Evolutionary conservation across 768 basidiomycete genomes (phyloP).

Genomic region (Serendipita sp.): DNA sequence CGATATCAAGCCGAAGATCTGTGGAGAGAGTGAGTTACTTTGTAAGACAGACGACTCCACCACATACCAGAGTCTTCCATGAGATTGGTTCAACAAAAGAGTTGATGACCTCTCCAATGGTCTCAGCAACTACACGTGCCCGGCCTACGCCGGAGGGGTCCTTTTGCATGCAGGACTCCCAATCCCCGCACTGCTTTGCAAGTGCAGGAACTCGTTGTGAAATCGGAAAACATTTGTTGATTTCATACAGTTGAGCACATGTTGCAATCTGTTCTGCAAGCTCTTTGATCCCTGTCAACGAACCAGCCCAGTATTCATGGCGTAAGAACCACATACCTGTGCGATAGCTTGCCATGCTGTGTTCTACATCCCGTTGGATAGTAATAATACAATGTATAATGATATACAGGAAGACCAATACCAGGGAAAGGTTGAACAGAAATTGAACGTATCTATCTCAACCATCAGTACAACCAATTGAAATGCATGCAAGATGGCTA

Average conservation of each 20-base stretch:
- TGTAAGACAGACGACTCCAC: not conserved
- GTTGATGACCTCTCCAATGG: constrained; percentile 91
- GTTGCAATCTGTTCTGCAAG: constrained; percentile 84
- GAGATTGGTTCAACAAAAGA: constrained; percentile 94
- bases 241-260: constrained; percentile 65
- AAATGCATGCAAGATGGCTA: constrained; percentile 17
- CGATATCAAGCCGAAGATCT: constrained; percentile 65
- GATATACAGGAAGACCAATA: constrained; percentile 71
- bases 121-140: constrained; percentile 80
- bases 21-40: not conserved
- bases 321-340: constrained; percentile 41
- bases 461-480: not conserved
- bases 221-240: constrained; percentile 56
- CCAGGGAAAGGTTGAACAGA: constrained; percentile 78
- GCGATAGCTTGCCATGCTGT: constrained; percentile 74
- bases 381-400: constrained; percentile 76
- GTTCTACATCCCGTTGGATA: constrained; percentile 77
- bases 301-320: not conserved
- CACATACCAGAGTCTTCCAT: constrained; percentile 84
- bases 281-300: constrained; percentile 29
- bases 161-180: constrained; percentile 92
- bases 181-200: constrained; percentile 67
- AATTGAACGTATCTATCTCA: constrained; percentile 71
- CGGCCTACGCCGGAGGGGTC: constrained; percentile 83
- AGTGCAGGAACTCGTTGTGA: constrained; percentile 69